Evolutionary conservation across 768 basidiomycete genomes (phyloP).

Genomic region (Suillus clintonianus): DNA sequence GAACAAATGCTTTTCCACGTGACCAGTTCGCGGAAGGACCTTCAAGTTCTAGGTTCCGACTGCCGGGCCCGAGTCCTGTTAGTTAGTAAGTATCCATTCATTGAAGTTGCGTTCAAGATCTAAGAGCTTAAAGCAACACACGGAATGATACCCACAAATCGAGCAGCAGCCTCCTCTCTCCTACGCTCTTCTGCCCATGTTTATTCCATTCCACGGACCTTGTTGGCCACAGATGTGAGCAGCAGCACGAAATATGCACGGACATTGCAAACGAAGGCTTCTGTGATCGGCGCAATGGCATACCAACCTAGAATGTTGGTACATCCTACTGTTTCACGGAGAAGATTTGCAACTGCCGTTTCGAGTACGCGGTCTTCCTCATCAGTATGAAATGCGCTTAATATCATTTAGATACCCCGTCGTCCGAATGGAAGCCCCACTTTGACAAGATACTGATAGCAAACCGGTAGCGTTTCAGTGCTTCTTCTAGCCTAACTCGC

Average conservation of each 20-base stretch:
- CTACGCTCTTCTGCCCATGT: slow-evolving; percentile 8
- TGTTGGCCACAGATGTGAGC: background rate
- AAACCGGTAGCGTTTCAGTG: slow-evolving; percentile 58
- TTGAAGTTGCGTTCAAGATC: background rate
- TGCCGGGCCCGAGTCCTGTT: too few relatives aligned
- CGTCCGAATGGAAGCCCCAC: slow-evolving; percentile 45
- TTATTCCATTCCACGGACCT: background rate
- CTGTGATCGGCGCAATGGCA: background rate
- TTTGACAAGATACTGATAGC: slow-evolving; percentile 93
- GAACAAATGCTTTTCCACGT: background rate
- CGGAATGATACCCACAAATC: slow-evolving; percentile 33
- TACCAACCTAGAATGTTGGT: background rate
- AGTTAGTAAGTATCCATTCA: background rate
- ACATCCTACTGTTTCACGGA: background rate
- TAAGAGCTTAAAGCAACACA: background rate
- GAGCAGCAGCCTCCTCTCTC: slow-evolving; percentile 26
- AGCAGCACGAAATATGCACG: background rate
- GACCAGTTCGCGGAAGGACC: background rate
- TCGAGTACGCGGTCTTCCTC: slow-evolving; percentile 15
- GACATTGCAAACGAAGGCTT: background rate
- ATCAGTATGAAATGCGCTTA: background rate
- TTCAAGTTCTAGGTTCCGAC: background rate
- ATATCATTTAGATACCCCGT: background rate
- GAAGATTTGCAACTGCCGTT: slow-evolving; percentile 18
- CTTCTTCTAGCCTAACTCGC: background rate